Evolutionary conservation across 2,329 filamentous ascomycete genomes (phyloP), one percentile per base, ranked within the genome.

Genomic region (Penicillium glabrum): DNA sequence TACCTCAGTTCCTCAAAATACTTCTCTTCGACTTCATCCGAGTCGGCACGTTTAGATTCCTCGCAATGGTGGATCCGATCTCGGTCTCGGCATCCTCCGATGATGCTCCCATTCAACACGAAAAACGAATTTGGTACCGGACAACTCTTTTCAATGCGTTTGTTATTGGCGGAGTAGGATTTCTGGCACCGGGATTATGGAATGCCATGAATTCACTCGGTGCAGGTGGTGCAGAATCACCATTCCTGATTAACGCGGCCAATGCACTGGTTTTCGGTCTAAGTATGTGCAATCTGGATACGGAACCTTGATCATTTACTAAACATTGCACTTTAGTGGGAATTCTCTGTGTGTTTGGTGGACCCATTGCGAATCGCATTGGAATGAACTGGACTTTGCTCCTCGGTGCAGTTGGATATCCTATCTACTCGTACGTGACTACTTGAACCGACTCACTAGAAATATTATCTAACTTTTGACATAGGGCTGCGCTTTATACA

Each of bases 141-240:
- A 76, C 75, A 2, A 82, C 80, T 0, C 73, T 84, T 1, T 83
- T 82, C 73, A 82, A 84, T 63, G 80, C 80, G 39, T 79, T 78
- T 47, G 72, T 84, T 16, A 82, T 83, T 46, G 82, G 82, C 13
- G 75, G 72, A 14, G 81, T 83, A 0, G 82, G 80, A 1, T 83
- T 83, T 61, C 71, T 81, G 26, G 70, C 70, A 6, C 70, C 70
- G 0, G 70, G 70, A 0, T 67, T 85, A 3, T 84, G 82, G 82
- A 83, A 82, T 64, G 82, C 82, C 1, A 82, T 84, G 79, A 83
- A 81, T 58, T 72, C 75, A 1, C 69, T 82, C 5, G 82, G 82
- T 16, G 82, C 81, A 1, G 82, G 82, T 39, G 82, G 82, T 26
- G 79, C 79, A 1, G 78, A 83, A 56, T 74, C 77, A 46, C 81